These are phyloP conservation scores for Globisporangium echinulatum DNA, from an alignment of 352 stramenopile genomes.

Conservation along the genomic window DNA sequence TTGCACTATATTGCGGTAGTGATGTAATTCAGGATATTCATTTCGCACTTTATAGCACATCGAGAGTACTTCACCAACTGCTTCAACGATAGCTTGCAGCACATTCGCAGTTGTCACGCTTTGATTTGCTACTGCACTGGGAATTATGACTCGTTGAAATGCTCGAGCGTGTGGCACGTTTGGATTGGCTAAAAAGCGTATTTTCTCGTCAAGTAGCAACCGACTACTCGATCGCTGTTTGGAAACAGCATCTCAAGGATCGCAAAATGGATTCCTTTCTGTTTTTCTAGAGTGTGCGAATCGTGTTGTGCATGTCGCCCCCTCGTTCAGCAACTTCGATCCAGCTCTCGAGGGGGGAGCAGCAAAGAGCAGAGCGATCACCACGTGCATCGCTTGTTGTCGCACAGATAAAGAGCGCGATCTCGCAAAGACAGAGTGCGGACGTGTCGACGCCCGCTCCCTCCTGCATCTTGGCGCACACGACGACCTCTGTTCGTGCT, in stretches of 20 bases:
- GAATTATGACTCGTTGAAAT: neutral
- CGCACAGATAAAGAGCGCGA: neutral
- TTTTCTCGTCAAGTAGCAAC: neutral
- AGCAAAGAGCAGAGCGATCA: neutral
- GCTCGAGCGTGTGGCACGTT: slow-evolving; percentile 22
- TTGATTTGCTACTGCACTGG: neutral
- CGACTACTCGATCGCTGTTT: neutral
- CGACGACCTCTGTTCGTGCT: neutral
- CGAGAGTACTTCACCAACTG: neutral
- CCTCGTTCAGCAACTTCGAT: neutral
- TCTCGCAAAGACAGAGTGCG: neutral
- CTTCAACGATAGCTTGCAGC: neutral
- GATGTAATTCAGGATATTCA: neutral
- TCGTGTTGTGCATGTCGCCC: no score
- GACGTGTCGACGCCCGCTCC: no score
- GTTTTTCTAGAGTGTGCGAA: no score
- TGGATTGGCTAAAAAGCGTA: slow-evolving; percentile 21
- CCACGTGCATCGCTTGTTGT: neutral
- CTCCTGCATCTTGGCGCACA: neutral
- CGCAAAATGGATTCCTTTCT: no score
- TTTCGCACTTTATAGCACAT: neutral
- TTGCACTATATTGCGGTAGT: neutral
- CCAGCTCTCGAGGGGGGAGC: neutral
- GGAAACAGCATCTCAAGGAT: no score
- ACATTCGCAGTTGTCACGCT: neutral